phyloP scores from a whole-genome alignment of 257 asterid genomes.

The Fraxinus cuspidata region DNA sequence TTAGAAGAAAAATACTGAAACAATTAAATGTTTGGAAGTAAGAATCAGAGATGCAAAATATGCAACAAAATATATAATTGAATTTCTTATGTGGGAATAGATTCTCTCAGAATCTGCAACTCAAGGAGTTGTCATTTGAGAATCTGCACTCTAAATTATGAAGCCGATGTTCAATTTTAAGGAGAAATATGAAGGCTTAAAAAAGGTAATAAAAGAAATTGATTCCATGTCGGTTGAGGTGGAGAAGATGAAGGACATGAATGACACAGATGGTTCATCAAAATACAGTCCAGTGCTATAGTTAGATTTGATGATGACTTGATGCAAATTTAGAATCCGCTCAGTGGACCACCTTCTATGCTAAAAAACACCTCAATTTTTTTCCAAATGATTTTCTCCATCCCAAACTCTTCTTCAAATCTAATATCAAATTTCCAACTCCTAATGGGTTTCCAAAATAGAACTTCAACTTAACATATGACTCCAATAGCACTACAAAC shows the following conservation, averaged over 20 bases:
- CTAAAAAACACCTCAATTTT: background rate
- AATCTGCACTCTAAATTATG: too few species aligned
- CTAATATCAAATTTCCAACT: too few species aligned
- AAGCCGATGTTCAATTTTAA: too few species aligned
- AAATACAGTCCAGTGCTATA: background rate
- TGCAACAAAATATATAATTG: background rate
- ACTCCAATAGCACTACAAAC: too few species aligned
- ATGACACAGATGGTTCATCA: background rate
- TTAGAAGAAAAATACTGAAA: background rate
- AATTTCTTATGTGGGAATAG: background rate
- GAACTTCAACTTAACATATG: too few species aligned
- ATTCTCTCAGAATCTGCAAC: background rate
- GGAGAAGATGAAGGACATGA: background rate
- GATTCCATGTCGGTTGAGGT: background rate
- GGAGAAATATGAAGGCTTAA: background rate
- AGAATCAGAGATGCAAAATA: background rate
- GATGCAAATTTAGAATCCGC: background rate
- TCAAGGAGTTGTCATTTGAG: too few species aligned
- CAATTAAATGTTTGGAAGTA: background rate
- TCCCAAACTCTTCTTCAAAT: too few species aligned
- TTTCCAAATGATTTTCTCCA: too few species aligned
- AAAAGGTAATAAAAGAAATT: background rate
- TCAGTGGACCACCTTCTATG: background rate
- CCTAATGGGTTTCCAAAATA: too few species aligned
- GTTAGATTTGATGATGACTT: constrained; percentile 5